Evolutionary conservation across 306 rosid genomes (phyloP).

Genomic region (Alnus rubra): DNA sequence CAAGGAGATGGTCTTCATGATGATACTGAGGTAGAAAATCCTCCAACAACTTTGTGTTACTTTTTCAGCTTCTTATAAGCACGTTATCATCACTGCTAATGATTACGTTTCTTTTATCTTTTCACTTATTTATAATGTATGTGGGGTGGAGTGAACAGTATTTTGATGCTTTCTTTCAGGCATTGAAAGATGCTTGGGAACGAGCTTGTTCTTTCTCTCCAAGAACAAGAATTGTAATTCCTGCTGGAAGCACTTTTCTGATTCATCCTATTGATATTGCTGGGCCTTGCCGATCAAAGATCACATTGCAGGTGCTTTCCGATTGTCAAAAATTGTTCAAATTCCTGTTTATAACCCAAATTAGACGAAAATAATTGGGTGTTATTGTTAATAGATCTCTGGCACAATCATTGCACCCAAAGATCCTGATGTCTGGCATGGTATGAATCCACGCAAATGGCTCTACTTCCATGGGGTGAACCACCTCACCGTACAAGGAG

Average conservation of each 20-base stretch:
- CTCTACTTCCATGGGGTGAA: conserved; percentile 67
- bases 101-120: background rate
- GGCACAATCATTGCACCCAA: conserved; percentile 75
- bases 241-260: conserved; percentile 51
- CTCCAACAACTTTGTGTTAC: background rate
- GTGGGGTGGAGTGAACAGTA: background rate
- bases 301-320: conserved; percentile 57
- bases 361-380: conserved; percentile 1
- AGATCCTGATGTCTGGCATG: conserved; percentile 68
- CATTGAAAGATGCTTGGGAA: conserved; percentile 66
- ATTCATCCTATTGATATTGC: conserved; percentile 62
- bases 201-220: conserved; percentile 59
- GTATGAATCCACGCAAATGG: conserved; percentile 66
- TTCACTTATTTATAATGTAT: background rate
- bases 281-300: conserved; percentile 82
- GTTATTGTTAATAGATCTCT: conserved; percentile 45
- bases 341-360: background rate
- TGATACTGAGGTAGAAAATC: conserved; percentile 58
- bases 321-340: conserved; percentile 16
- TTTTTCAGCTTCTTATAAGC: background rate
- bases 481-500: conserved; percentile 76
- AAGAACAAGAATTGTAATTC: conserved; percentile 44
- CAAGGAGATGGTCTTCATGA: conserved; percentile 69
- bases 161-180: conserved; percentile 42
- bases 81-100: too few relatives aligned